These are phyloP conservation scores for Cyberlindnera meyerae DNA, from an alignment of 805 yeast species.

Conservation along the genomic window DNA sequence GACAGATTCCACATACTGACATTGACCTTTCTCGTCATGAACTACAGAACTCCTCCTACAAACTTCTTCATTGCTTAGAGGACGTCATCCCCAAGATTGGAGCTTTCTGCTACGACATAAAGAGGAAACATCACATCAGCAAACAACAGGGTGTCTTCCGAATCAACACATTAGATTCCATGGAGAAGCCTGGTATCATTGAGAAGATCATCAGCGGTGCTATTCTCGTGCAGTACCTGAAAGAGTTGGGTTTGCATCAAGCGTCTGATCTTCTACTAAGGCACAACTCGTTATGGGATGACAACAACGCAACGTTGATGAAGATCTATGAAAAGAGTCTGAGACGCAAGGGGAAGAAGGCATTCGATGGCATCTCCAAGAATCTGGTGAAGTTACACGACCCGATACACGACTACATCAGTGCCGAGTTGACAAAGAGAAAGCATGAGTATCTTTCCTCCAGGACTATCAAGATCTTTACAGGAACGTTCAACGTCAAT, in stretches of 20 bases:
- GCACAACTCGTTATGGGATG: conserved; percentile 87
- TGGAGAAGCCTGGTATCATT: conserved; percentile 81
- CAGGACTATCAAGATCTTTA: conserved; percentile 58
- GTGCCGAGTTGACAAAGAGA: conserved; percentile 53
- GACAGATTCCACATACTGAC: conserved; percentile 31
- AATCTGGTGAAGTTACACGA: conserved; percentile 64
- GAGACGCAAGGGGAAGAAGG: conserved; percentile 27
- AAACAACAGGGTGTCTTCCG: conserved; percentile 90
- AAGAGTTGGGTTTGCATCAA: conserved; percentile 37
- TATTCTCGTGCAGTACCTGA: conserved; percentile 4
- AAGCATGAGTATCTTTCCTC: conserved; percentile 47
- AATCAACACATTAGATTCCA: conserved; percentile 83
- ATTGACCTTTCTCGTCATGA: conserved; percentile 33
- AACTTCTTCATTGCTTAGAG: conserved; percentile 48
- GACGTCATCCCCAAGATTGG: conserved; percentile 76
- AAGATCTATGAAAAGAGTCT: conserved; percentile 56
- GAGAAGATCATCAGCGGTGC: conserved; percentile 53
- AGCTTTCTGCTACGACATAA: conserved; percentile 70
- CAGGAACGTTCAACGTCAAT: conserved; percentile 85
- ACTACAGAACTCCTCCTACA: conserved; percentile 33
- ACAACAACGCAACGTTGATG: conserved; percentile 81
- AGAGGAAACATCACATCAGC: conserved; percentile 50
- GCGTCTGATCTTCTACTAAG: conserved; percentile 50
- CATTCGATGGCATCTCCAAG: conserved; percentile 28
- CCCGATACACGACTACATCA: conserved; percentile 81